These are phyloP conservation scores for Neonectria punicea DNA, from an alignment of 2,329 filamentous ascomycete species.

Conservation along the genomic window DNA sequence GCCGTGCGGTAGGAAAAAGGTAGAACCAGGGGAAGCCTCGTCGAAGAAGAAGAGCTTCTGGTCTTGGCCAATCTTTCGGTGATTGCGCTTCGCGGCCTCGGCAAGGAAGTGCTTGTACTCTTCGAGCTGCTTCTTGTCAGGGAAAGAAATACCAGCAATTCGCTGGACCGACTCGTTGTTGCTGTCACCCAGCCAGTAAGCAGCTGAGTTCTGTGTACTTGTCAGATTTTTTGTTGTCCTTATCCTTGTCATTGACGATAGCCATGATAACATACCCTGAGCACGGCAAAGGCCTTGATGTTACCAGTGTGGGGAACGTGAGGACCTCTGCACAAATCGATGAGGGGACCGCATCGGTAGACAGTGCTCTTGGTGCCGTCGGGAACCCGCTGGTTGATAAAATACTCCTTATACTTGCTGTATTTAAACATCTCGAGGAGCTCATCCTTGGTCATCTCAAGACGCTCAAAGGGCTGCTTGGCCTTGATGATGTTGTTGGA, in stretches of 20 bases:
- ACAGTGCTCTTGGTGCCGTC: slow-evolving; percentile 93
- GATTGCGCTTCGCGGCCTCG: slow-evolving; percentile 97
- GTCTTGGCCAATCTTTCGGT: slow-evolving; percentile 91
- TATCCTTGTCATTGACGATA: not conserved
- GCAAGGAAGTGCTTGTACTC: slow-evolving; percentile 96
- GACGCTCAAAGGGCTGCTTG: slow-evolving; percentile 92
- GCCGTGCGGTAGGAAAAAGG: slow-evolving; percentile 92
- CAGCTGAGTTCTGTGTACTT: slow-evolving; percentile 71
- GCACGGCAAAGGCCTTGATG: slow-evolving; percentile 94
- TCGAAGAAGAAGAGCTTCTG: slow-evolving; percentile 99
- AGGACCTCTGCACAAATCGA: slow-evolving; percentile 94
- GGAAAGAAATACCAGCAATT: slow-evolving; percentile 95
- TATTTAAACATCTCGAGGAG: slow-evolving; percentile 94
- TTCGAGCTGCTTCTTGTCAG: slow-evolving; percentile 93
- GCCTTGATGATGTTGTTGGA: slow-evolving; percentile 91
- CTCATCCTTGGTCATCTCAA: slow-evolving; percentile 90
- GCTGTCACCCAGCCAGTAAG: slow-evolving; percentile 94
- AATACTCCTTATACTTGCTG: slow-evolving; percentile 98
- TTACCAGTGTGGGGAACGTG: slow-evolving; percentile 92
- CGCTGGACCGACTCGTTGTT: slow-evolving; percentile 95
- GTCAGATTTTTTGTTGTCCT: slow-evolving; percentile 28
- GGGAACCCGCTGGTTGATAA: slow-evolving; percentile 77
- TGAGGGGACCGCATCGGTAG: slow-evolving; percentile 91
- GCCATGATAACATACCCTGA: slow-evolving; percentile 67
- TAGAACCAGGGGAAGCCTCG: slow-evolving; percentile 89